A percentile compares a stretch with the other conserved stretches of the same genome.
Conservation (phyloP, 495 filamentous ascomycete genomes). For the Cairneyella variabilis region DNA sequence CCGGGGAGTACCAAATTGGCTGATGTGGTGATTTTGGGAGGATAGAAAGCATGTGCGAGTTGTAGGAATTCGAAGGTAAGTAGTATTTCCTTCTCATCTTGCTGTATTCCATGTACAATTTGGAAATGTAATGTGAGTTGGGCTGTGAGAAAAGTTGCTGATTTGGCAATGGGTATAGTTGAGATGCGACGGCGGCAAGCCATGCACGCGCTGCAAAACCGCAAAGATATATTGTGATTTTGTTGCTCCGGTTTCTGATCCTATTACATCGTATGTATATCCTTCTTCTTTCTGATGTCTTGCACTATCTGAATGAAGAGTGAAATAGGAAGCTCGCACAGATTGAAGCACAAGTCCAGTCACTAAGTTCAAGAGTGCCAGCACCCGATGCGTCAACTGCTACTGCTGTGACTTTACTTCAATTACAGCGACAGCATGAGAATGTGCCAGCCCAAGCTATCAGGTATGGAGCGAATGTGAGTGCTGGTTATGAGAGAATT, state of each 20-base stretch:
- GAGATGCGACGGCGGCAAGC: conserved; percentile 21
- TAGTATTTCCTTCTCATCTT: too few relatives aligned
- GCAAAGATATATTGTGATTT: conserved; percentile 13
- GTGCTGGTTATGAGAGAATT: too few relatives aligned
- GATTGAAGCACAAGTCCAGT: neutral
- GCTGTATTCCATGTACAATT: too few relatives aligned
- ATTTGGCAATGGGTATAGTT: conserved; percentile 2
- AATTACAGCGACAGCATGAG: neutral
- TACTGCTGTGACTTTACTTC: neutral
- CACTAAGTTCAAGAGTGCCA: neutral
- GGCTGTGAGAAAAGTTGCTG: neutral
- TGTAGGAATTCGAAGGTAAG: conserved; percentile 19
- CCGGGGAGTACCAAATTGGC: too few relatives aligned
- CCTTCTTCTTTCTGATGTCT: too few relatives aligned
- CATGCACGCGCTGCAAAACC: conserved; percentile 13
- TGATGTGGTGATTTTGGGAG: too few relatives aligned
- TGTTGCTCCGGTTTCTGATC: conserved; percentile 1
- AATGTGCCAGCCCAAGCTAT: too few relatives aligned
- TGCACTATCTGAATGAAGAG: too few relatives aligned
- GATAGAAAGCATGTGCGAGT: conserved; percentile 21
- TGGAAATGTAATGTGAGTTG: neutral
- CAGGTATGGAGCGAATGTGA: too few relatives aligned
- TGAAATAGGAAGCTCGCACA: neutral
- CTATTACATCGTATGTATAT: neutral
- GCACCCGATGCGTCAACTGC: neutral